A percentile compares a stretch with the other conserved stretches of the same genome.
These are phyloP conservation scores for Waltergamsia citrina DNA, from an alignment of 2,329 filamentous ascomycete genomes.

Conservation along the genomic window DNA sequence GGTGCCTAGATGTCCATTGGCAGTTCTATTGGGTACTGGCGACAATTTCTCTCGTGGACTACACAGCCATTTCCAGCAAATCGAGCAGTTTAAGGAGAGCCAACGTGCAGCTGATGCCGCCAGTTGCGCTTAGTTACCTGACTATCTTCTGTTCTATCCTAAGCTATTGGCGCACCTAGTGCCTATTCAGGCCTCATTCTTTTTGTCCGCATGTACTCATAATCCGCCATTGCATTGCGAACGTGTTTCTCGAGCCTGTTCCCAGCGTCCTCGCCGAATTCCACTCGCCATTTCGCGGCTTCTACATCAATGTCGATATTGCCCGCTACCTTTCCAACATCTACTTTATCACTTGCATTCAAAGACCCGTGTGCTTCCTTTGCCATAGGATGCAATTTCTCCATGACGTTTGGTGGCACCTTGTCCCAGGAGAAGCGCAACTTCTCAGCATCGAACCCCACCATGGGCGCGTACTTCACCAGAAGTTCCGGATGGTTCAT, in stretches of 20 bases:
- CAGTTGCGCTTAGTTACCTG: no score
- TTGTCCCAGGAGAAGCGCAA: constrained; percentile 21
- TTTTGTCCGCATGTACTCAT: constrained; percentile 1
- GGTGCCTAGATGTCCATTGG: no score
- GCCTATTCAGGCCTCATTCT: not conserved
- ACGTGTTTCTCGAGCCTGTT: constrained; percentile 3
- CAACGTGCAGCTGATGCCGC: no score
- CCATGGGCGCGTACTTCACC: constrained; percentile 13
- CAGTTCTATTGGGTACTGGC: no score
- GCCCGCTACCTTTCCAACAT: constrained; percentile 5
- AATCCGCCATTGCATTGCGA: constrained; percentile 4
- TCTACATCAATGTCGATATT: constrained; percentile 5
- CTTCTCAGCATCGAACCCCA: constrained; percentile 19
- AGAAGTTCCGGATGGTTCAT: constrained; percentile 20
- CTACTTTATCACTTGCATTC: constrained; percentile 2
- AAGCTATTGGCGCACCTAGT: no score
- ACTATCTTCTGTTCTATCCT: no score
- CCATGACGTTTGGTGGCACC: not conserved
- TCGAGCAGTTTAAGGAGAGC: no score
- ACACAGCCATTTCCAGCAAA: no score
- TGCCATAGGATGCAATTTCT: not conserved
- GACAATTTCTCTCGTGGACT: no score
- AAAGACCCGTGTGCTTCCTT: constrained; percentile 1
- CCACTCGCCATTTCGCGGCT: constrained; percentile 6
- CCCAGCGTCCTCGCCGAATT: constrained; percentile 4